Conservation (phyloP, 805 yeast genomes). For the Hanseniaspora singularis region DNA sequence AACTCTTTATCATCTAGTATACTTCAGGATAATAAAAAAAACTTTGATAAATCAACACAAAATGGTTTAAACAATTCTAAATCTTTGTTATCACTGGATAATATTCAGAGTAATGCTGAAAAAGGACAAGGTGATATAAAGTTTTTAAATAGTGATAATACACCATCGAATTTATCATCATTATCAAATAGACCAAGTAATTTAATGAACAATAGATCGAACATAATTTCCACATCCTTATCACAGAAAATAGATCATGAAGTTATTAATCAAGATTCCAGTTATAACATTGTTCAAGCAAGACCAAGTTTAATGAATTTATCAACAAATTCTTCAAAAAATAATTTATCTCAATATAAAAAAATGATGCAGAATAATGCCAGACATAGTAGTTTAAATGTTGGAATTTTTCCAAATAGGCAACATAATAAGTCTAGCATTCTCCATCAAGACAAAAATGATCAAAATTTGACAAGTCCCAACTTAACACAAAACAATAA, state of each 20-base stretch:
- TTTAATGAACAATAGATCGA: slow-evolving; percentile 9
- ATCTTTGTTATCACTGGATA: not conserved
- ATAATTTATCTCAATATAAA: slow-evolving; percentile 14
- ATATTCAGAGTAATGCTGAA: not conserved
- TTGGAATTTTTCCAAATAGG: slow-evolving; percentile 10
- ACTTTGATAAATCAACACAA: not conserved
- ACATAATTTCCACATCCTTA: not conserved
- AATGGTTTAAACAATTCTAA: not conserved
- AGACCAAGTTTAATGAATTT: slow-evolving; percentile 12
- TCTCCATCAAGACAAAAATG: not conserved
- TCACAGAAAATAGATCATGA: not conserved
- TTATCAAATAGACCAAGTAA: slow-evolving; percentile 14
- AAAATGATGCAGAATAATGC: slow-evolving; percentile 15
- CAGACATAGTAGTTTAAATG: slow-evolving; percentile 14
- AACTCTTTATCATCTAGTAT: not conserved
- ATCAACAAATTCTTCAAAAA: slow-evolving; percentile 12
- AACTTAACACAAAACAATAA: no score
- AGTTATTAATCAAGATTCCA: not conserved
- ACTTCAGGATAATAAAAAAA: not conserved
- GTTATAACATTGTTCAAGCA: not conserved
- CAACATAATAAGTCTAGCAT: not conserved
- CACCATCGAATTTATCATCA: slow-evolving; percentile 8
- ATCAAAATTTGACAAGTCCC: not conserved
- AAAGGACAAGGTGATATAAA: not conserved
- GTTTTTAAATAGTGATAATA: not conserved